Evolutionary conservation across 2,329 filamentous ascomycete genomes (phyloP), one percentile per base, ranked within the genome.

Genomic region (Aspergillus tanneri): DNA sequence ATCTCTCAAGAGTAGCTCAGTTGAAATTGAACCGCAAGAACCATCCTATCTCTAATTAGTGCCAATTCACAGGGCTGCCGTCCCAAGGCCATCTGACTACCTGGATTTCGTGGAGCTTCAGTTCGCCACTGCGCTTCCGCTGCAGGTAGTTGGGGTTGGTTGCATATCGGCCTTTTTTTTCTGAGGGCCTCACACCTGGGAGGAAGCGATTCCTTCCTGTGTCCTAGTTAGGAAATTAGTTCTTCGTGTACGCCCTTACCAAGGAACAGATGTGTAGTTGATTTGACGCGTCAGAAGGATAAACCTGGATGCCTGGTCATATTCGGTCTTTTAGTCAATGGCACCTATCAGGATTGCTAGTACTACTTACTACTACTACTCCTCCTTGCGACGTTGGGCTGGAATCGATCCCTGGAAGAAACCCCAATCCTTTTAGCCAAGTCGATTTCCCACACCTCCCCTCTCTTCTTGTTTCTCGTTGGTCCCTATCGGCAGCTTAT

Each of bases 71-170:
- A 45, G 36, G 46, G 43, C 52, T 42, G 39, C 40, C 25, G 38
- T 44, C 12, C 23, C 35, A 34, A 23, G 43, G 43, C 35, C 35
- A 30, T 37, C 40, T 30, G 39, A 53, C 42, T 40, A 45, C 49
- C 43, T 51, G 50, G 45, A 41, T 42, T 30, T 45, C 39, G 24
- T 46, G 41, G 50, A 37, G 34, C 40, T 51, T 42, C 24, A 22
- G n/a, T 42, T 40, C 37, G 30, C 23, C 45, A 43, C 39, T 42
- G 28, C 39, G 39, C 21, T 45, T 35, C 41, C 19, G 25, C 41
- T 23, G 37, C 16, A 42, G n/a, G n/a, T n/a, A n/a, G n/a, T n/a
- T n/a, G n/a, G n/a, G n/a, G n/a, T n/a, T n/a, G n/a, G n/a, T n/a
- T n/a, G n/a, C n/a, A n/a, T n/a, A n/a, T n/a, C n/a, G n/a, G n/a